Percentiles rank a stretch among this genome's conserved stretches.
Evolutionary conservation across 2,329 filamentous ascomycete genomes (phyloP).

Genomic region (Amylocarpus encephaloides): DNA sequence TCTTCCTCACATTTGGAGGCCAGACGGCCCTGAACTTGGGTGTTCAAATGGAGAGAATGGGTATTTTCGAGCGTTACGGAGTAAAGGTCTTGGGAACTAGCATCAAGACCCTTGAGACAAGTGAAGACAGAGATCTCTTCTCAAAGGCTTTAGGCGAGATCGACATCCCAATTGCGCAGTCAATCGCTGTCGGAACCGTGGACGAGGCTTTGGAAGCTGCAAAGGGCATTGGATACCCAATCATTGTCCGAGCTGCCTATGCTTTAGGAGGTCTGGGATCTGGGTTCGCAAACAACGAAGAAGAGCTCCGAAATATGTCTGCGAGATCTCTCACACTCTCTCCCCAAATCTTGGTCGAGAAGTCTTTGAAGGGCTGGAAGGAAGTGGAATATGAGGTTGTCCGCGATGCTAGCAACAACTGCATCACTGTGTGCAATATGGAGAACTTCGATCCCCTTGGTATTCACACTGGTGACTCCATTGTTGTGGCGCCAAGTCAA

Average conservation of each 20-base stretch:
- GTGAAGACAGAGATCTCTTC: slow-evolving; percentile 94
- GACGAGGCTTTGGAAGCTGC: slow-evolving; percentile 90
- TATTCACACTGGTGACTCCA: slow-evolving; percentile 97
- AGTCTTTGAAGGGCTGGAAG: slow-evolving; percentile 99
- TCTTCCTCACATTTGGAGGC: slow-evolving; percentile 94
- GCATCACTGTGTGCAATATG: slow-evolving; percentile 98
- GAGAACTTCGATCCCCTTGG: slow-evolving; percentile 98
- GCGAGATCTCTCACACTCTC: slow-evolving; percentile 88
- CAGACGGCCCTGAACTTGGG: slow-evolving; percentile 96
- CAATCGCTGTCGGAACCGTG: slow-evolving; percentile 82
- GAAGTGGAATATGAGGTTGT: slow-evolving; percentile 99
- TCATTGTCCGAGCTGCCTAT: slow-evolving; percentile 96
- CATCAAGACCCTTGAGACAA: slow-evolving; percentile 87
- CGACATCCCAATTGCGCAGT: slow-evolving; percentile 94
- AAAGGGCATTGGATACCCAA: slow-evolving; percentile 83
- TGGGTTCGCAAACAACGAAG: slow-evolving; percentile 88
- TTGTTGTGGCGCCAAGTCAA: slow-evolving; percentile 94
- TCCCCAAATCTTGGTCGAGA: slow-evolving; percentile 95
- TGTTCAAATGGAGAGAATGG: slow-evolving; percentile 94
- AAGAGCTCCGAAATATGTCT: slow-evolving; percentile 90
- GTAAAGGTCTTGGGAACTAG: slow-evolving; percentile 95
- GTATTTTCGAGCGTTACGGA: slow-evolving; percentile 89
- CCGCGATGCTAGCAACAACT: slow-evolving; percentile 95
- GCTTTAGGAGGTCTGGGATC: slow-evolving; percentile 93
- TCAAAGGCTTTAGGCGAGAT: slow-evolving; percentile 95